A percentile compares a stretch with the other conserved stretches of the same genome.
Evolutionary conservation across 2,329 filamentous ascomycete genomes (phyloP).

Genomic region (Dothistroma pini): DNA sequence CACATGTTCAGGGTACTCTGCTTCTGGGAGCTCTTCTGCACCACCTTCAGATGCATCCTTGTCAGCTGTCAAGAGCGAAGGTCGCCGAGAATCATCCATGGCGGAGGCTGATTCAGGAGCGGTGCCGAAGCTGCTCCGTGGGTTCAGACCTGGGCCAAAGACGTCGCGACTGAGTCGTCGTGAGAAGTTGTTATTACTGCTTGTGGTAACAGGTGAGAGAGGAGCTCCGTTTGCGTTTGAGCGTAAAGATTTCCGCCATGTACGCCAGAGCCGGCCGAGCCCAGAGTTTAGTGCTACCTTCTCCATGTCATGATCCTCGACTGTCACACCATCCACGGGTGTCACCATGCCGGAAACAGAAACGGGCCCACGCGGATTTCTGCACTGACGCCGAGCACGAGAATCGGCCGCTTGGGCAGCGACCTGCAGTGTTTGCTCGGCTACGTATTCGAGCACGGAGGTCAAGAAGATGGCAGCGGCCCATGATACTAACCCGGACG

Average conservation of each 20-base stretch:
- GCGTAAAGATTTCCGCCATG: slow-evolving; percentile 88
- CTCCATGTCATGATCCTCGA: slow-evolving; percentile 90
- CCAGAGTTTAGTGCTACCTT: slow-evolving; percentile 86
- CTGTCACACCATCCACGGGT: slow-evolving; percentile 32
- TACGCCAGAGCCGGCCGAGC: slow-evolving; percentile 84
- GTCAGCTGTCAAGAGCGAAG: slow-evolving; percentile 16
- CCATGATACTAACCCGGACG: slow-evolving; percentile 64
- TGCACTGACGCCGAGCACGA: slow-evolving; percentile 47
- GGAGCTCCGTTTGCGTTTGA: slow-evolving; percentile 17
- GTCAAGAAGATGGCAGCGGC: slow-evolving; percentile 94
- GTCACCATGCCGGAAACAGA: slow-evolving; percentile 21
- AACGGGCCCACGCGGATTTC: slow-evolving; percentile 25
- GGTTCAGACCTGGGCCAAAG: slow-evolving; percentile 16
- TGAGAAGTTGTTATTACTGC: slow-evolving; percentile 17
- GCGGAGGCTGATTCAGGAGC: slow-evolving; percentile 21
- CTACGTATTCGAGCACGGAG: slow-evolving; percentile 89
- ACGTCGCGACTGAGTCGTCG: slow-evolving; percentile 19
- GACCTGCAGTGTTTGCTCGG: slow-evolving; percentile 83
- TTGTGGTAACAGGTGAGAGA: slow-evolving; percentile 13
- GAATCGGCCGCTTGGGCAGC: slow-evolving; percentile 79
- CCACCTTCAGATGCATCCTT: slow-evolving; percentile 9
- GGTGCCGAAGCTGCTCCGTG: slow-evolving; percentile 22
- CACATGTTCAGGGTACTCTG: slow-evolving; percentile 37
- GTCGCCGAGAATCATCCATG: slow-evolving; percentile 21
- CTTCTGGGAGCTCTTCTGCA: slow-evolving; percentile 36